A percentile compares a stretch with the other conserved stretches of the same genome.
These are phyloP conservation scores for Pythium dissotocum DNA, from an alignment of 352 stramenopile species.

Conservation along the genomic window DNA sequence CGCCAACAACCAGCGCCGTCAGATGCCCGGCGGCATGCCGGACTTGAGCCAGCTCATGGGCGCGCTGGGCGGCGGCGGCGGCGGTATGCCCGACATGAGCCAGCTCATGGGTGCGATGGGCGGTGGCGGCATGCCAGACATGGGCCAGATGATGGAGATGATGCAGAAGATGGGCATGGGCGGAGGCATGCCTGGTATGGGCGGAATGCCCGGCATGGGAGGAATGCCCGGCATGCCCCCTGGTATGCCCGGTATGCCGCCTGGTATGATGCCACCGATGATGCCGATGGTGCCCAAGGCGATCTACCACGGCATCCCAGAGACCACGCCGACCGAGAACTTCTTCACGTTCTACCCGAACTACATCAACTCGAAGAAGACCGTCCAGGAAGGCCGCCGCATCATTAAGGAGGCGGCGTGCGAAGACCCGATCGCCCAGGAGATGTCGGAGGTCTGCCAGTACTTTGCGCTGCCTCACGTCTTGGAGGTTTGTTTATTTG, in stretches of 20 bases:
- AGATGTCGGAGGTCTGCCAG: constrained; percentile 86
- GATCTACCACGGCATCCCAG: constrained; percentile 65
- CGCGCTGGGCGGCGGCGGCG: constrained; percentile 41
- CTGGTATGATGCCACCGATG: constrained; percentile 53
- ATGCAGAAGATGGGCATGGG: constrained; percentile 57
- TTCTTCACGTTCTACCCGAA: constrained; percentile 87
- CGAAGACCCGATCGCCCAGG: constrained; percentile 66
- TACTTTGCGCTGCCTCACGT: constrained; percentile 82
- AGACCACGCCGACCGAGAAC: constrained; percentile 50
- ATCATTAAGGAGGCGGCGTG: constrained; percentile 68
- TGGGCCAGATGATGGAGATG: constrained; percentile 54
- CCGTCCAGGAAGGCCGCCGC: constrained; percentile 75
- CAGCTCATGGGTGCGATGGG: constrained; percentile 39
- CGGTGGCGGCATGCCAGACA: constrained; percentile 32
- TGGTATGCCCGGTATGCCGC: constrained; percentile 46
- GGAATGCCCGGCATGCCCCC: constrained; percentile 33
- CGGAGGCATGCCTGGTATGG: constrained; percentile 40
- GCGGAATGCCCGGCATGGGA: constrained; percentile 38
- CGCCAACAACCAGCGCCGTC: constrained; percentile 25
- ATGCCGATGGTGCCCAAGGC: constrained; percentile 59
- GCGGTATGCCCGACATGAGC: constrained; percentile 55
- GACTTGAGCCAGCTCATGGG: constrained; percentile 63
- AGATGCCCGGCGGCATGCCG: constrained; percentile 31
- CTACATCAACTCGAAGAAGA: constrained; percentile 86
- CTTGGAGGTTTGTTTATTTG: constrained; percentile 49